Base-by-base conservation (phyloP, 2,329 filamentous ascomycete genomes). In the Colletotrichum aenigma region DNA sequence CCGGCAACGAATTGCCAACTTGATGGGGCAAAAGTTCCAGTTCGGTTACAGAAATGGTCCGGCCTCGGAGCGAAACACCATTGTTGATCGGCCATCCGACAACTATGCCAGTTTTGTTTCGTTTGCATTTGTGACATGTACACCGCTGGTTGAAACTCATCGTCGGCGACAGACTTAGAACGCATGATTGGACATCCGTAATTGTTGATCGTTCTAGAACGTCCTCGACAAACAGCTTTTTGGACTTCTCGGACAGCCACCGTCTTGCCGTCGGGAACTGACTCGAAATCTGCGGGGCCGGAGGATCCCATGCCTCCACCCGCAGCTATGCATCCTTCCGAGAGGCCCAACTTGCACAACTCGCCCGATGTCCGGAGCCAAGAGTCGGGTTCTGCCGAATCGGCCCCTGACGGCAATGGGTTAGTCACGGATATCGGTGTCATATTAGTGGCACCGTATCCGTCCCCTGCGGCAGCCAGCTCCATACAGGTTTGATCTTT, bases 321-420 rank as follows among this genome's bases (percentile, higher is more conserved):
- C 43, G 16, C 48, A 18, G n/a, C 30, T 12, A 32, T 15, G 30
- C 38, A 16, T 18, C 32, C 38, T 58, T 65, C 66, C 66, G 43
- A 65, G 24, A 70, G 43, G 67, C 43, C 12, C 67, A 65, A 21
- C 24, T 34, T 52, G 18, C 32, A 12, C 67, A 65, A 21, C 24
- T 34, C 48, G 18, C 60, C 71, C 71, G 71, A 74, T 66, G 67
- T n/a, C 67, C 71, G 67, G 72, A 71, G 52, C 61, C 15, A 71
- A 56, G 67, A 62, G 6, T 70, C 36, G 58, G 58, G 58, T 21
- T 30, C n/a, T 61, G 58, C 58, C 58, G 61, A 65, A 56, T 75
- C 72, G 68, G 72, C 72, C 68, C 60, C 66, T 65, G 26, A 6
- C 43, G 52, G 61, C n/a, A n/a, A 38, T 36, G 32, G 36, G 21